These are phyloP conservation scores for Syncephalastrum sp. DNA, from an alignment of 371 early-diverging fungal genomes.

Conservation along the genomic window DNA sequence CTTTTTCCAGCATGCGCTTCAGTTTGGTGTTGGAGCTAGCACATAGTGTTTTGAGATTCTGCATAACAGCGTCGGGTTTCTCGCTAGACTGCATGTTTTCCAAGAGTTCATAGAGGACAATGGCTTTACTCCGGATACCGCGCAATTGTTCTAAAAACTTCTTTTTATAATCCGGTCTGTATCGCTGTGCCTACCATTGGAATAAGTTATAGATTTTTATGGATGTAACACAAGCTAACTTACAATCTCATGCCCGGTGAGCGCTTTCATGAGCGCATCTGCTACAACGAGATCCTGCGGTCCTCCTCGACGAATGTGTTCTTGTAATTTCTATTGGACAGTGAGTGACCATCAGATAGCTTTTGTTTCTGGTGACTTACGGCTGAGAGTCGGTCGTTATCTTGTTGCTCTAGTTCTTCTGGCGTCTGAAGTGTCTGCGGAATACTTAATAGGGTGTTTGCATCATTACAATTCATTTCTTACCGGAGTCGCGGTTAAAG, in stretches of 20 bases:
- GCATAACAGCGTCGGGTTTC: conserved; percentile 53
- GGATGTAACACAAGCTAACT: background rate
- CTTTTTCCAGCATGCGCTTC: conserved; percentile 65
- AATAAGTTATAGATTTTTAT: background rate
- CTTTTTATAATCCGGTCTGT: conserved; percentile 79
- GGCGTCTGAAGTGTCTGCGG: conserved; percentile 72
- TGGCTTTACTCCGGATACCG: conserved; percentile 75
- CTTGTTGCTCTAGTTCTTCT: conserved; percentile 93
- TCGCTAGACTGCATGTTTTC: conserved; percentile 66
- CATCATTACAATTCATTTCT: no score
- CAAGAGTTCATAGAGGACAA: conserved; percentile 79
- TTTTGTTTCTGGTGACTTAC: conserved; percentile 43
- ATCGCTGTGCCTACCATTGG: conserved; percentile 62
- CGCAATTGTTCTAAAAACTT: conserved; percentile 81
- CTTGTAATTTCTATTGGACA: conserved; percentile 85
- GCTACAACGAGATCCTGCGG: conserved; percentile 93
- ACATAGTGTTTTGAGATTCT: conserved; percentile 23
- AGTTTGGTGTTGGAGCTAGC: conserved; percentile 66
- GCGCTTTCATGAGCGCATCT: conserved; percentile 93
- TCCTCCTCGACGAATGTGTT: conserved; percentile 89
- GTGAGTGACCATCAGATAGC: background rate
- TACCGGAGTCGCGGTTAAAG: conserved; percentile 63
- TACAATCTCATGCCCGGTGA: conserved; percentile 87
- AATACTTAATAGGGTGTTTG: background rate
- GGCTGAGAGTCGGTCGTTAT: conserved; percentile 82